These are phyloP conservation scores for Skeletonema marinoi DNA, from an alignment of 108 stramenopile species.

Conservation along the genomic window DNA sequence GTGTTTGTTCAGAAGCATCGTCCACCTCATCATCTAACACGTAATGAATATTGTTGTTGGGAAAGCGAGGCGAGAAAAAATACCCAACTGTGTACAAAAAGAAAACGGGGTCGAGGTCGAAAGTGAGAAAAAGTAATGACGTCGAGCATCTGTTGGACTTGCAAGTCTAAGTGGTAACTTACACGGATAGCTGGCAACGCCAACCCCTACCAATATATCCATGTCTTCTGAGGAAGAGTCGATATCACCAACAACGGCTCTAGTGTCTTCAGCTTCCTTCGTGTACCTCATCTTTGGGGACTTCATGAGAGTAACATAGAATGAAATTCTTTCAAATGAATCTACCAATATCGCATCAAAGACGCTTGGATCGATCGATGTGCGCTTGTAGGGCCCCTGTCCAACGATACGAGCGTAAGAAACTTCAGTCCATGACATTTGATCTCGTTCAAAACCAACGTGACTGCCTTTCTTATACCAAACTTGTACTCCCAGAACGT, in stretches of 20 bases:
- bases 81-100: background rate
- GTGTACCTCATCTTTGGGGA: constrained; percentile 27
- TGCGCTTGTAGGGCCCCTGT: constrained; percentile 5
- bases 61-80: constrained; percentile 8
- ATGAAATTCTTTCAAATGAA: constrained; percentile 10
- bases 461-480: constrained; percentile 15
- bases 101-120: background rate
- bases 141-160: background rate
- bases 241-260: constrained; percentile 5
- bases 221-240: constrained; percentile 1
- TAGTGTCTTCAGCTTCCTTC: constrained; percentile 1
- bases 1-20: background rate
- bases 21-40: background rate
- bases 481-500: constrained; percentile 10
- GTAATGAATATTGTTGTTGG: constrained; percentile 16
- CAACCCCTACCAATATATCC: constrained; percentile 5
- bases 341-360: constrained; percentile 4
- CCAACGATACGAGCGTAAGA: constrained; percentile 7
- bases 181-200: constrained; percentile 6
- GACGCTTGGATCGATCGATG: background rate
- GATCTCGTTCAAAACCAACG: constrained; percentile 26
- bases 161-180: background rate
- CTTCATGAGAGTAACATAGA: constrained; percentile 9
- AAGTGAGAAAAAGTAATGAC: background rate
- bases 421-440: constrained; percentile 12